Percentiles rank a stretch among this genome's conserved stretches.
Conservation (phyloP, 2,329 filamentous ascomycete genomes). For the Capronia epimyces region DNA sequence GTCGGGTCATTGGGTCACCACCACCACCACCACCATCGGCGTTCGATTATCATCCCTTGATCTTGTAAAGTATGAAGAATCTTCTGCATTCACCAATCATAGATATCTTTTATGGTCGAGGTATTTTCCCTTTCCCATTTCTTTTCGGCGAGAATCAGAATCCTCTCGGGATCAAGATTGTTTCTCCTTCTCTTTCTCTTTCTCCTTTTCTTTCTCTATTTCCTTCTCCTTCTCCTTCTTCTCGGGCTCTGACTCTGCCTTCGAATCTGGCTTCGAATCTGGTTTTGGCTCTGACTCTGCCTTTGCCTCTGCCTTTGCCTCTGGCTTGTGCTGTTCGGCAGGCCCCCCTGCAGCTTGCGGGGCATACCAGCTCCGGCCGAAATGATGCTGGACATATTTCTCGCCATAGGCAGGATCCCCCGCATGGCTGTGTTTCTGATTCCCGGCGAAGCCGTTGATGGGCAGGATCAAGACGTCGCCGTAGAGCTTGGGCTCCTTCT, state of each 20-base stretch:
- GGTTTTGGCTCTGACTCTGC: too few species aligned
- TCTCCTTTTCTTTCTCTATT: background rate
- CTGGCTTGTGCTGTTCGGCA: background rate
- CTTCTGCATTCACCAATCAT: too few species aligned
- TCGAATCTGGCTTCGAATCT: too few species aligned
- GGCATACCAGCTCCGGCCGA: constrained; percentile 13
- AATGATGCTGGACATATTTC: constrained; percentile 15
- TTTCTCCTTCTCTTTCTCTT: background rate
- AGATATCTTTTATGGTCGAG: too few species aligned
- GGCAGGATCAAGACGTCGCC: constrained; percentile 90
- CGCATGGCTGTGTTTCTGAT: constrained; percentile 13
- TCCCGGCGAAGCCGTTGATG: constrained; percentile 72
- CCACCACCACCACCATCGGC: too few species aligned
- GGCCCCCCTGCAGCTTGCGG: constrained; percentile 1
- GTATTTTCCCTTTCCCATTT: too few species aligned
- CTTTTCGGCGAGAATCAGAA: too few species aligned
- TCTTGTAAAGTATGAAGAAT: too few species aligned
- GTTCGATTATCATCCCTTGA: too few species aligned
- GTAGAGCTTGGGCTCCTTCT: constrained; percentile 73
- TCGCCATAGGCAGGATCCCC: constrained; percentile 10
- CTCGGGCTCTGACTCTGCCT: background rate
- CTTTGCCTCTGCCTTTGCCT: too few species aligned
- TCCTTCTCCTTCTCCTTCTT: background rate
- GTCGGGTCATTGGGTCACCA: too few species aligned
- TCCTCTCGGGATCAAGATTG: too few species aligned